Conservation (phyloP, 306 rosid genomes). For the Styphnolobium japonicum region DNA sequence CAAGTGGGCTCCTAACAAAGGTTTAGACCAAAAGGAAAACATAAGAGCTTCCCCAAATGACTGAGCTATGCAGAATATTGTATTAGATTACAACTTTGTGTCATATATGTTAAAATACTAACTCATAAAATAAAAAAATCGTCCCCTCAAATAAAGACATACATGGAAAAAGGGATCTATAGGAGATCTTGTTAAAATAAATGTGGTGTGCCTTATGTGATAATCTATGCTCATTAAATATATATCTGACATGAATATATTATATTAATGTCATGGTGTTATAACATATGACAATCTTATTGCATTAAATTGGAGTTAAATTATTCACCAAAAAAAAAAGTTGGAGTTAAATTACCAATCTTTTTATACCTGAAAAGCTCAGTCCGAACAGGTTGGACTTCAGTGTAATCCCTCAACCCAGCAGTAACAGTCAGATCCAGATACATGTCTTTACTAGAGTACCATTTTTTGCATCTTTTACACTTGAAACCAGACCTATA, state of each 20-base stretch:
- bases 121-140: neutral
- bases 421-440: constrained; percentile 82
- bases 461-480: constrained; percentile 69
- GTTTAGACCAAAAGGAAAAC: constrained; percentile 15
- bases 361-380: constrained; percentile 70
- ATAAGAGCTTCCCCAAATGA: constrained; percentile 28
- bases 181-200: neutral
- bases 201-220: neutral
- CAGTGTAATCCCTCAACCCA: constrained; percentile 68
- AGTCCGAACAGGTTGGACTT: constrained; percentile 62
- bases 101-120: neutral
- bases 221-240: neutral
- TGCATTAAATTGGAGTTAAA: neutral
- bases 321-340: no score
- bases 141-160: neutral
- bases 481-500: constrained; percentile 92
- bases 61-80: neutral
- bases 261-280: neutral
- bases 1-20: constrained; percentile 78
- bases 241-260: neutral
- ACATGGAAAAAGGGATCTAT: neutral
- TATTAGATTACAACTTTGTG: constrained; percentile 11
- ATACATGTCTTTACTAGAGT: constrained; percentile 75
- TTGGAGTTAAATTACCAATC: neutral
- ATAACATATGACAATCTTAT: neutral